phyloP scores from a whole-genome alignment of 148 eudicot genomes.

The Beta vulgaris region DNA sequence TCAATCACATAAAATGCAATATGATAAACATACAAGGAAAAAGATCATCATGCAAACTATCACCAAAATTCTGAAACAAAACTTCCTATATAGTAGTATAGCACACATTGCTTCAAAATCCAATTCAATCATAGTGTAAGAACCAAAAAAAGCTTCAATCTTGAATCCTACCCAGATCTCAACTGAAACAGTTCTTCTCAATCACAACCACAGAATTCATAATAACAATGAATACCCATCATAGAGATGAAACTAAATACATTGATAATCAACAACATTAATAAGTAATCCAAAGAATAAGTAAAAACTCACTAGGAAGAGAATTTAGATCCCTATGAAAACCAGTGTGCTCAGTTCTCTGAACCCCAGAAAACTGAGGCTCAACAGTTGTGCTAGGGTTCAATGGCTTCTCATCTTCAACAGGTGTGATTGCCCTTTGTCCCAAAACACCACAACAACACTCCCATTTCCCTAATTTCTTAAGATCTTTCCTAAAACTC shows the following conservation, averaged over 20 bases:
- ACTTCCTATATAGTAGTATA: neutral
- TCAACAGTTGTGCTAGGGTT: slow-evolving; percentile 22
- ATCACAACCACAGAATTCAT: neutral
- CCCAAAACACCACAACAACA: slow-evolving; percentile 30
- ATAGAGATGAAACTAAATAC: neutral
- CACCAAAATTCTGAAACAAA: neutral
- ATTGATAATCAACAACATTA: neutral
- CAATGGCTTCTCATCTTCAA: slow-evolving; percentile 47
- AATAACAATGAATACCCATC: neutral
- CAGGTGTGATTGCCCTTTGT: slow-evolving; percentile 34
- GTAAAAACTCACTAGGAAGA: slow-evolving; percentile 53
- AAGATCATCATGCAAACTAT: too few relatives aligned
- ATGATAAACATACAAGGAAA: neutral
- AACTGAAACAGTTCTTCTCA: neutral
- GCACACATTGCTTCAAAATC: neutral
- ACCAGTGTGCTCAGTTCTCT: slow-evolving; percentile 24
- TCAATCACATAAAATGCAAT: neutral
- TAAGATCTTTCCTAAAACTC: slow-evolving; percentile 31
- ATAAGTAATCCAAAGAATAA: slow-evolving; percentile 2
- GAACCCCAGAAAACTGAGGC: slow-evolving; percentile 17
- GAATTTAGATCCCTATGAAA: slow-evolving; percentile 44
- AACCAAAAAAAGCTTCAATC: neutral
- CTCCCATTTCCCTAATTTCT: slow-evolving; percentile 33
- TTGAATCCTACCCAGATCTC: slow-evolving; percentile 13
- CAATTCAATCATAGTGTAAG: neutral